phyloP scores from a whole-genome alignment of 78 protist species.

The Planoprotostelium fungivorum region DNA sequence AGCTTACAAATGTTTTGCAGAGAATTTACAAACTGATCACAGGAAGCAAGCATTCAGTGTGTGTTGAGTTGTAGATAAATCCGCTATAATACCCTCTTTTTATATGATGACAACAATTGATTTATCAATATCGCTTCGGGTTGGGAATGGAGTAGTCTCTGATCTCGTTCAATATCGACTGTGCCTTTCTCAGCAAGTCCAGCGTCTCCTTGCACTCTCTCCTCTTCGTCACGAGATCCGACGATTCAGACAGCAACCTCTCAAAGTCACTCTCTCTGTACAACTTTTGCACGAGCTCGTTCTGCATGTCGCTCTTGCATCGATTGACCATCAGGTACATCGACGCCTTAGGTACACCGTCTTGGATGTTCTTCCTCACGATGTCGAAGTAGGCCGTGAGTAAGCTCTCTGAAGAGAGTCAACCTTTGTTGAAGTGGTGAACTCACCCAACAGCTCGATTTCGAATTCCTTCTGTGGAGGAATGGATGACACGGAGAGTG shows the following conservation, averaged over 20 bases:
- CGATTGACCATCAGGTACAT: constrained; percentile 90
- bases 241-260: constrained; percentile 67
- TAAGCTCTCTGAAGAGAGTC: constrained; percentile 28
- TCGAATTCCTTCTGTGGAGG: constrained; percentile 10
- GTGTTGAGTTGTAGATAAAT: too few relatives aligned
- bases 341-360: constrained; percentile 89
- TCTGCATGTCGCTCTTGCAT: constrained; percentile 69
- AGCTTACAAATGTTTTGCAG: too few relatives aligned
- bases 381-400: constrained; percentile 76
- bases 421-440: too few relatives aligned
- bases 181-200: constrained; percentile 55
- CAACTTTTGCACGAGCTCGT: constrained; percentile 69
- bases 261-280: constrained; percentile 79
- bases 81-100: too few relatives aligned
- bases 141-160: constrained; percentile 17
- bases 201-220: constrained; percentile 51
- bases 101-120: too few relatives aligned
- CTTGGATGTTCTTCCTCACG: constrained; percentile 82
- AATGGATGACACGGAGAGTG: not conserved
- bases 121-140: not conserved
- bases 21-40: too few relatives aligned
- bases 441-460: constrained; percentile 55
- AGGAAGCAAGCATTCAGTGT: too few relatives aligned
- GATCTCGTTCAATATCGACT: constrained; percentile 70
- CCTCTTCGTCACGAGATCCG: constrained; percentile 43